Conservation (phyloP, 352 stramenopile species). For the Globisporangium ultimum region DNA sequence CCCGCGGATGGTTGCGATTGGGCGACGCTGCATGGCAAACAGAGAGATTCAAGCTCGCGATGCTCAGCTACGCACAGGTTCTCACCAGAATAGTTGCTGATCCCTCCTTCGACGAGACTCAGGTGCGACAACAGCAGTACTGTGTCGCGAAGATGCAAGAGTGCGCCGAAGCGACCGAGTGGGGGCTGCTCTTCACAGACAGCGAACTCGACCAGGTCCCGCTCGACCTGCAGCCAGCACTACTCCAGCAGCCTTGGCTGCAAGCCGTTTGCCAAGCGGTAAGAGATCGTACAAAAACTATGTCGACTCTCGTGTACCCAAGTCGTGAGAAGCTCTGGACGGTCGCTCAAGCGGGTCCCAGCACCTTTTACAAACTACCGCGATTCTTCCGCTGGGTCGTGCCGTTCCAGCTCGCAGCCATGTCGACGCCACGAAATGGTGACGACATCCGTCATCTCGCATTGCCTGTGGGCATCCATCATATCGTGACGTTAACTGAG, state of each 20-base stretch:
- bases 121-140: conserved; percentile 7
- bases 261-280: conserved; percentile 3
- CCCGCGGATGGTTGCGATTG: conserved; percentile 28
- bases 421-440: conserved; percentile 34
- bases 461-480: conserved; percentile 22
- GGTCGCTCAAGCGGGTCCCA: neutral
- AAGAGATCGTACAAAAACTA: neutral
- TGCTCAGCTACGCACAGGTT: conserved; percentile 30
- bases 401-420: conserved; percentile 34
- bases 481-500: conserved; percentile 37
- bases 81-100: no score
- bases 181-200: conserved; percentile 25
- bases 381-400: conserved; percentile 51
- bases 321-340: conserved; percentile 9
- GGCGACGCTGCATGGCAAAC: conserved; percentile 24
- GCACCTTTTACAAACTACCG: conserved; percentile 20
- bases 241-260: conserved; percentile 24
- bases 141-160: conserved; percentile 18
- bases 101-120: no score
- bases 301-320: neutral
- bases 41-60: conserved; percentile 27
- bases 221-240: conserved; percentile 7
- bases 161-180: conserved; percentile 28
- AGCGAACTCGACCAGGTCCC: conserved; percentile 29
- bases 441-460: conserved; percentile 29